These are phyloP conservation scores for Aspergillus fijiensis DNA, from an alignment of 2,329 filamentous ascomycete species.

Conservation along the genomic window DNA sequence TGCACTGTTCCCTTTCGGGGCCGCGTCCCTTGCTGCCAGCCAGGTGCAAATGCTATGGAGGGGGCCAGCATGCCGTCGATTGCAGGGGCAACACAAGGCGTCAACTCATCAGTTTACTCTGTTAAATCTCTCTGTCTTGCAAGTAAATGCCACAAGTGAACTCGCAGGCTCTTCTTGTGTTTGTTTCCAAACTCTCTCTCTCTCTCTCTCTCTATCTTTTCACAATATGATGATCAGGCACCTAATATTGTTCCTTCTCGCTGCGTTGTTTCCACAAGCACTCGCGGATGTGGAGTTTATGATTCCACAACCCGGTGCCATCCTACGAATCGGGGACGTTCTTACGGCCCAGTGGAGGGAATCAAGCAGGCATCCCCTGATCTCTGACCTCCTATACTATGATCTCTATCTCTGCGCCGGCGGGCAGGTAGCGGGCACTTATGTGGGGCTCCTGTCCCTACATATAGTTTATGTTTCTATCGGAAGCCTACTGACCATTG, in stretches of 20 bases:
- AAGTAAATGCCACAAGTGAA: too few relatives aligned
- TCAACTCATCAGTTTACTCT: neutral
- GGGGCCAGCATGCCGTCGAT: neutral
- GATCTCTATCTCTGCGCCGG: constrained; percentile 62
- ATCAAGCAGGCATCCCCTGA: constrained; percentile 49
- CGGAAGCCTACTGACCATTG: constrained; percentile 1
- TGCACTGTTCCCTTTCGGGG: neutral
- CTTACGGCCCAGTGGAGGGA: constrained; percentile 60
- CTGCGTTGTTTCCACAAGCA: constrained; percentile 43
- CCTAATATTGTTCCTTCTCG: constrained; percentile 33
- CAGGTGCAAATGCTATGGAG: neutral
- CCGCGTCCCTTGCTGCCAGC: neutral
- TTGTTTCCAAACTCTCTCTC: neutral
- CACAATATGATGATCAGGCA: constrained; percentile 30
- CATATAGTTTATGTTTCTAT: neutral
- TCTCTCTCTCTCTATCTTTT: neutral
- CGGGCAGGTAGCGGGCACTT: constrained; percentile 52
- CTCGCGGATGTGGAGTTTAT: constrained; percentile 57
- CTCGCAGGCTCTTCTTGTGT: too few relatives aligned
- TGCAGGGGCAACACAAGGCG: constrained; percentile 4
- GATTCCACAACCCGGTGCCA: constrained; percentile 52
- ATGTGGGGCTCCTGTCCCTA: constrained; percentile 38
- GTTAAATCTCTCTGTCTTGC: neutral
- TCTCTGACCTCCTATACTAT: constrained; percentile 55
- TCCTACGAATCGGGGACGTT: constrained; percentile 50